Percentiles rank a stretch among this genome's conserved stretches.
Evolutionary conservation across 2,329 filamentous ascomycete genomes (phyloP).

Genomic region (Thelonectria olida): DNA sequence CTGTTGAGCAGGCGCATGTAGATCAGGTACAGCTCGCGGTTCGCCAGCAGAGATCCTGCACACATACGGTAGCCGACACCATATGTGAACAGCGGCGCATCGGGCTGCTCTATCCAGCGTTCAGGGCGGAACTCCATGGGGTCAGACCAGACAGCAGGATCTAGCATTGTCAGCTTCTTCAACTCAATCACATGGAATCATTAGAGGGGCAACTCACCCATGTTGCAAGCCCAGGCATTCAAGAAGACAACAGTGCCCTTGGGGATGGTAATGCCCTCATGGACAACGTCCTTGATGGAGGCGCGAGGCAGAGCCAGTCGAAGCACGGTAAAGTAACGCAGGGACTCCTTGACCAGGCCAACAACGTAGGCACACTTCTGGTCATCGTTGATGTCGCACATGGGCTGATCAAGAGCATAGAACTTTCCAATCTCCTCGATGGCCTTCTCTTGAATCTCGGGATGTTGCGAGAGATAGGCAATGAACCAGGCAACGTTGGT

Average conservation of each 20-base stretch:
- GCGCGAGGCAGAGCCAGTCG: conserved; percentile 69
- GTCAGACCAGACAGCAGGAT: conserved; percentile 49
- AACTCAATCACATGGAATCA: too few relatives aligned
- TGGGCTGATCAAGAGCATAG: conserved; percentile 60
- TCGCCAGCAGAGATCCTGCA: conserved; percentile 64
- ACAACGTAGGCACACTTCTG: conserved; percentile 70
- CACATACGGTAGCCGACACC: conserved; percentile 76
- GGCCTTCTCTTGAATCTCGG: conserved; percentile 70
- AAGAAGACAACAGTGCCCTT: conserved; percentile 71
- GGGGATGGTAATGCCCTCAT: conserved; percentile 66
- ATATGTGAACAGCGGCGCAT: conserved; percentile 72
- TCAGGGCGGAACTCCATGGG: conserved; percentile 66
- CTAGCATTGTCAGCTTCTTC: too few relatives aligned
- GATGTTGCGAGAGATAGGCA: conserved; percentile 65
- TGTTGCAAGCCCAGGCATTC: conserved; percentile 75
- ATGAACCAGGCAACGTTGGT: conserved; percentile 73
- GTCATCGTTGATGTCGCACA: conserved; percentile 70
- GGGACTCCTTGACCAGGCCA: conserved; percentile 70
- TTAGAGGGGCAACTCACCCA: too few relatives aligned
- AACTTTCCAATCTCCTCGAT: conserved; percentile 63
- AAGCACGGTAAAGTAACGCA: conserved; percentile 71
- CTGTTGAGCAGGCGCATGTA: conserved; percentile 70
- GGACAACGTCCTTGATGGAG: conserved; percentile 67
- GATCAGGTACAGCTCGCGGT: conserved; percentile 71
- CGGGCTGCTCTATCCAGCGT: conserved; percentile 65